Conservation (phyloP, 495 filamentous ascomycete genomes). For the Daldinia concentrica region DNA sequence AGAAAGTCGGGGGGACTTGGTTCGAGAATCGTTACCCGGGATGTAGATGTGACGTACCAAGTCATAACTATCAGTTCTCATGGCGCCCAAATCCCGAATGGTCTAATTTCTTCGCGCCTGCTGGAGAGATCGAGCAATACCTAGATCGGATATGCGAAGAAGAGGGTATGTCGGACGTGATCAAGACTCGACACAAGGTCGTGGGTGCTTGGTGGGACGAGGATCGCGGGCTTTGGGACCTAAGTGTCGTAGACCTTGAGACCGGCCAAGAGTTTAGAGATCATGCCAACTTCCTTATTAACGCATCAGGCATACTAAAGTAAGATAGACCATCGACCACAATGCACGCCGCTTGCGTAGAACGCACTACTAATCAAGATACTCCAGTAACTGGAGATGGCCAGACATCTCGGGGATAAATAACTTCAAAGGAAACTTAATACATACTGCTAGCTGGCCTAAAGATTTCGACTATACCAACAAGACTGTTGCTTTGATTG, state of each 20-base stretch:
- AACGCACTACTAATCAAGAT: slow-evolving; percentile 39
- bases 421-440: slow-evolving; percentile 60
- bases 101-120: slow-evolving; percentile 65
- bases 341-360: background rate
- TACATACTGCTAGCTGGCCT: slow-evolving; percentile 70
- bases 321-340: slow-evolving; percentile 40
- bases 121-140: slow-evolving; percentile 68
- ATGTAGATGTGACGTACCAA: slow-evolving; percentile 64
- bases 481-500: slow-evolving; percentile 68
- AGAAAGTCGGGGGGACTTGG: slow-evolving; percentile 69
- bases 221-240: slow-evolving; percentile 57
- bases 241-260: slow-evolving; percentile 59
- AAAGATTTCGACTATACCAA: slow-evolving; percentile 61
- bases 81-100: slow-evolving; percentile 67
- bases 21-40: slow-evolving; percentile 67
- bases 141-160: slow-evolving; percentile 63
- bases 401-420: slow-evolving; percentile 61
- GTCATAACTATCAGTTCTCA: slow-evolving; percentile 64
- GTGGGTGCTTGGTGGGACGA: slow-evolving; percentile 55
- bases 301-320: slow-evolving; percentile 69
- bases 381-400: slow-evolving; percentile 68
- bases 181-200: slow-evolving; percentile 55
- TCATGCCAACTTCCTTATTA: slow-evolving; percentile 64
- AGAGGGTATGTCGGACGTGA: slow-evolving; percentile 63
- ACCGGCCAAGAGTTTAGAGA: slow-evolving; percentile 57